These are phyloP conservation scores for Botrytis byssoidea DNA, from an alignment of 2,329 filamentous ascomycete genomes.

Conservation along the genomic window DNA sequence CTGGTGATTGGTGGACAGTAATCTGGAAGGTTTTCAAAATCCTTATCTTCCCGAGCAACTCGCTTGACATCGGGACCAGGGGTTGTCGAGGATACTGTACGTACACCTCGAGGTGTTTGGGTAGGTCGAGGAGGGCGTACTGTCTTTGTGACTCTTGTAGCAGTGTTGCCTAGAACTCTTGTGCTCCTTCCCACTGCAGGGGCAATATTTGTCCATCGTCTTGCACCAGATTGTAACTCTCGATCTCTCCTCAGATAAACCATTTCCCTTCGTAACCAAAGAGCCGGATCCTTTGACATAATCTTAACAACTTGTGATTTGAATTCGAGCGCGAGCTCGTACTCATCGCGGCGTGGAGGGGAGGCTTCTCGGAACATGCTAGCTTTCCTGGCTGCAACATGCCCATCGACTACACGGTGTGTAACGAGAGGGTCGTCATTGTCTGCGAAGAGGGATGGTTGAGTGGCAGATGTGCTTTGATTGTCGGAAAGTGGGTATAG, in stretches of 20 bases:
- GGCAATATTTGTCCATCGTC: slow-evolving; percentile 35
- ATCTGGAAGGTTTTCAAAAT: slow-evolving; percentile 70
- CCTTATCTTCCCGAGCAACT: slow-evolving; percentile 76
- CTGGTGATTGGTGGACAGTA: slow-evolving; percentile 68
- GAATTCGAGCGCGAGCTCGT: slow-evolving; percentile 53
- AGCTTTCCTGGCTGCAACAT: slow-evolving; percentile 35
- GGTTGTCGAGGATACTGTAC: slow-evolving; percentile 27
- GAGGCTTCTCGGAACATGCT: slow-evolving; percentile 44
- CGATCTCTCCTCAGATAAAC: slow-evolving; percentile 35
- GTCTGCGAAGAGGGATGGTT: slow-evolving; percentile 51
- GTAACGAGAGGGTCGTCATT: slow-evolving; percentile 41
- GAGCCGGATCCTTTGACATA: slow-evolving; percentile 32
- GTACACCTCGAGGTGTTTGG: slow-evolving; percentile 23
- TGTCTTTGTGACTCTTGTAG: slow-evolving; percentile 16
- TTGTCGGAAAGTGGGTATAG: slow-evolving; percentile 53
- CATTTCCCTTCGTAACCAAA: slow-evolving; percentile 35
- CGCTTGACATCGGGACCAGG: slow-evolving; percentile 43
- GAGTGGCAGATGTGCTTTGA: slow-evolving; percentile 41
- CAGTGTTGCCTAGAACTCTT: slow-evolving; percentile 6
- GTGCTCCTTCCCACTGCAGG: slow-evolving; percentile 25
- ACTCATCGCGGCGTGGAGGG: slow-evolving; percentile 53
- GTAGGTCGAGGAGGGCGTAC: slow-evolving; percentile 22
- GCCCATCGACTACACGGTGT: slow-evolving; percentile 49
- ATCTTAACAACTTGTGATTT: slow-evolving; percentile 49
- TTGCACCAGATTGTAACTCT: slow-evolving; percentile 26